These are phyloP conservation scores for Plenodomus lindquistii DNA, from an alignment of 2,329 filamentous ascomycete genomes.

Conservation along the genomic window DNA sequence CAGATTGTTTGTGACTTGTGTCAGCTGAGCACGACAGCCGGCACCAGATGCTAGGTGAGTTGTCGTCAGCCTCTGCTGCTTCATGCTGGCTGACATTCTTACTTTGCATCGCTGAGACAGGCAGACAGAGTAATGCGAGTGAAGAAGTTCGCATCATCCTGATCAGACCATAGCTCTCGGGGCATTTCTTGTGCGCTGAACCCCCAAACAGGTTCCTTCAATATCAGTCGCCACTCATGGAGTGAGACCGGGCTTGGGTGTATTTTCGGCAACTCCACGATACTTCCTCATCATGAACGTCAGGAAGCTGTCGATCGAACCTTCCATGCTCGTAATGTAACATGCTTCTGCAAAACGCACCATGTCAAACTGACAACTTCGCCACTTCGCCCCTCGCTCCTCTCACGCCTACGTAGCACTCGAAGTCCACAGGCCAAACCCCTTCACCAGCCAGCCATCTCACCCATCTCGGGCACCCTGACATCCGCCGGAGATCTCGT, in stretches of 20 bases:
- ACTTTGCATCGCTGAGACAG: constrained; percentile 13
- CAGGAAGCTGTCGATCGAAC: too few relatives aligned
- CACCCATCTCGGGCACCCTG: constrained; percentile 8
- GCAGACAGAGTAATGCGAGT: constrained; percentile 9
- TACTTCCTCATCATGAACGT: too few relatives aligned
- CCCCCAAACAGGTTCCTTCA: background rate
- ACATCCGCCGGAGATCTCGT: constrained; percentile 20
- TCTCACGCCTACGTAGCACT: too few relatives aligned
- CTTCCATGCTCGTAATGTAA: too few relatives aligned
- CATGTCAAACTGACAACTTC: too few relatives aligned
- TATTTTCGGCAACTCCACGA: too few relatives aligned
- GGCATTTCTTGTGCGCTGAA: background rate
- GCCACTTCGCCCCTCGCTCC: too few relatives aligned
- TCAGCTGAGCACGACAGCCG: constrained; percentile 36
- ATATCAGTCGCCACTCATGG: background rate
- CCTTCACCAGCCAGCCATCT: constrained; percentile 1
- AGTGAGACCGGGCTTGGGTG: too few relatives aligned
- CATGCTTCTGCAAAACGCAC: too few relatives aligned
- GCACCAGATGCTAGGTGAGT: constrained; percentile 27
- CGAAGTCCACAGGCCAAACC: too few relatives aligned
- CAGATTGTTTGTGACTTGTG: constrained; percentile 38
- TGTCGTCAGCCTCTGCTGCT: constrained; percentile 24
- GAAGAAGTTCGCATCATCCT: constrained; percentile 4
- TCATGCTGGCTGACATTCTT: constrained; percentile 12
- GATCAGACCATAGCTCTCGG: background rate